Evolutionary conservation across 2,329 filamentous ascomycete genomes (phyloP), one percentile per base, ranked within the genome.

Genomic region (Exophiala spinifera): DNA sequence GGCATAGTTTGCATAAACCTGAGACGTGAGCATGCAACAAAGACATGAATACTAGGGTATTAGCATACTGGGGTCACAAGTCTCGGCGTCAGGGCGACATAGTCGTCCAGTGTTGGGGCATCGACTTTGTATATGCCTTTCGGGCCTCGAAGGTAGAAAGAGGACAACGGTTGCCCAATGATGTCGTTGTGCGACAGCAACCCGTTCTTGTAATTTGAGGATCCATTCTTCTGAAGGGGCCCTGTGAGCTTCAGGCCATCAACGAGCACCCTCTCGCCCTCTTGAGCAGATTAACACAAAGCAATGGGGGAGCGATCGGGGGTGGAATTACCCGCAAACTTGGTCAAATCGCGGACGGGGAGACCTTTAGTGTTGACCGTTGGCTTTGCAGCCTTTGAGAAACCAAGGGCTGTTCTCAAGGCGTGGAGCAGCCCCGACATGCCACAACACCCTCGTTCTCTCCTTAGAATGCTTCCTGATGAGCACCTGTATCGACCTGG

Each of bases 1-100:
- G 15, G 88, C 86, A 70, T 92, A 89, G 54, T 83, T 79, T 14
- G 87, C 84, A 66, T 94, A 94, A 39, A 88, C 81, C 82, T 85
- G 71, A 11, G 19, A 25, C 14, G 45, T 31, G 13, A 33, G 17
- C 20, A 23, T n/a, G 28, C 10, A 14, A 45, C 51, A 25, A 19
- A 25, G 14, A 50, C 6, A 25, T 25, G 3, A 6, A 28, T n/a
- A 46, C 31, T 33, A 19, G 36, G 13, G 10, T 4, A 15, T n/a
- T 46, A 52, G 69, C 79, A 66, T 74, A 87, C 84, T 64, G 89
- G 89, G 50, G 88, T 92, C n/a, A 91, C 88, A 13, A 86, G 69
- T 53, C 89, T 81, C 60, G 80, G 79, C 45, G 80, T 85, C 55
- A 86, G 72, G 44, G 82, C 76, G 49, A 90, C 82, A 72, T 91